Evolutionary conservation across 1,139 yeast species (phyloP), one percentile per base, ranked within the genome.

Genomic region (Zygotorulaspora mrakii): DNA sequence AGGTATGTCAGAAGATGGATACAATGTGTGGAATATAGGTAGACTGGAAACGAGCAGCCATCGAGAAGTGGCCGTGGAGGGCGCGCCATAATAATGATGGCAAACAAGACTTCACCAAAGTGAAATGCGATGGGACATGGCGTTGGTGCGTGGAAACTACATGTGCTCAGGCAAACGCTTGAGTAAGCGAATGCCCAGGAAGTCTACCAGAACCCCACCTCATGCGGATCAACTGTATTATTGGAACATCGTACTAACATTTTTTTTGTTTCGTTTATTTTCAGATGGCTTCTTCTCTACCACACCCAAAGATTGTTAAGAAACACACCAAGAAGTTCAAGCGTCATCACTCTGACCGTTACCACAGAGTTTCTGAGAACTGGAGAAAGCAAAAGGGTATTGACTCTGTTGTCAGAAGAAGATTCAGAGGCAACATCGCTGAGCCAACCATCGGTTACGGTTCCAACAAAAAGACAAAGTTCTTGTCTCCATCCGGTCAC

Each of bases 301-400:
- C 95, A 68, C 95, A 87, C 82, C 96, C 96, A 77, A 89, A 87
- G 88, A 91, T 94, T 77, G 96, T 91, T 74, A 94, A 94, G 91
- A 94, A 94, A 89, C 94, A 88, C 86, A 74, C 89, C 72, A 85
- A 85, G 81, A 84, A 84, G 82, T 94, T 94, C 87, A 91, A 88
- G 91, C 88, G 99, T 80, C 97, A 91, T 74, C 98, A 94, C 81
- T 88, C 96, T 73, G 99, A 94, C 85, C 88, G 96, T 77, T 91
- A 87, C 78, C 81, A 81, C 81, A 89, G 98, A 76, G 96, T 91
- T 63, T 77, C 88, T 67, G 96, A 87, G 77, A 83, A 82, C 82
- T 94, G 98, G 98, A 91, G 99, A 87, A 91, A 91, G 79, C 98
- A 94, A 79, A 91, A 89, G 87, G 99, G 99, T 91, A 94, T 94